Base-by-base conservation (phyloP, 148 eudicot genomes). In the Euryodendron excelsum region DNA sequence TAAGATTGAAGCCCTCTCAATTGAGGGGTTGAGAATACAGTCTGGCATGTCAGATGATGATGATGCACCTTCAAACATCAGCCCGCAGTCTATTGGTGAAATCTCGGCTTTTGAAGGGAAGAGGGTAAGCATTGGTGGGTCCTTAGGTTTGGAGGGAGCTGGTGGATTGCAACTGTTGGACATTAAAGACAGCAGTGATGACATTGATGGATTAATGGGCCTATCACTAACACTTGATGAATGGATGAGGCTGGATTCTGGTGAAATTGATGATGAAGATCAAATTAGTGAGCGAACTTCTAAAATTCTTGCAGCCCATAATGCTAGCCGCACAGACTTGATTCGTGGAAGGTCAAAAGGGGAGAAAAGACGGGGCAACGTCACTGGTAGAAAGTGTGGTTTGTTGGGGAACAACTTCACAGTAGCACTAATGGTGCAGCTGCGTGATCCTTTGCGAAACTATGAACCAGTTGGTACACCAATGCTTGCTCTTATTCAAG, bases 381-480 rank as follows among this genome's bases (percentile, higher is more conserved):
- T 86, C 52, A 53, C 85, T 30, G 48, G 80, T 30, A 77, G 69
- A 27, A 89, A 87, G 69, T 80, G 69, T 60, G 92, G 94, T 69
- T 69, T 92, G 82, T 75, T 90, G 85, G 94, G 92, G 30, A 88
- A 89, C 75, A 83, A 84, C 64, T 92, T 93, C 64, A 91, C 95
- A 12, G 87, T 94, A 45, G 92, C 90, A 37, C 52, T 90, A 39
- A 87, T 88, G 89, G 88, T 92, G 48, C 99, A 96, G 78, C 92
- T 96, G 58, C 91, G 97, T 73, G 98, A 96, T 69, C 99, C 99
- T 23, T 74, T 88, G 50, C 74, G 99, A 60, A 87, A 93, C 81
- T 93, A 87, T 82, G 99, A 93, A 78, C 89, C 97, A 25, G 99
- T 96, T 74, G 97, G 99, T 66, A 81, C 91, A 64, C 97, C 98